Percentiles rank a stretch among this genome's conserved stretches.
These are phyloP conservation scores for Boletus eberwhitei DNA, from an alignment of 768 basidiomycete species.

Conservation along the genomic window DNA sequence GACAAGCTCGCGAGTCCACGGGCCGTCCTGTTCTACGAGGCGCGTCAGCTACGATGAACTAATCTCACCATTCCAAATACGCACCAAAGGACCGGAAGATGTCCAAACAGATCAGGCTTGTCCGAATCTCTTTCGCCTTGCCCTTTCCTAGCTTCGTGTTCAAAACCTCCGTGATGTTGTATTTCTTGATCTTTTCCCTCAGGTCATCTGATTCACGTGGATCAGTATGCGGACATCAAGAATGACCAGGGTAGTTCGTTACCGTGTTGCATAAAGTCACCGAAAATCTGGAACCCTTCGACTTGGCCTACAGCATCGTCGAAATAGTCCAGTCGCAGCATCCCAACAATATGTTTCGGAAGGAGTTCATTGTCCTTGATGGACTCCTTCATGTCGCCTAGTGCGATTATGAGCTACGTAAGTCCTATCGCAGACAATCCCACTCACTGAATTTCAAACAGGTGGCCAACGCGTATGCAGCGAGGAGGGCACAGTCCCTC, in stretches of 20 bases:
- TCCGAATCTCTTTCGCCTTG: constrained; percentile 13
- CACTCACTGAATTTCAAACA: constrained; percentile 19
- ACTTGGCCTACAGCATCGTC: constrained; percentile 23
- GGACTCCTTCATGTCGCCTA: constrained; percentile 14
- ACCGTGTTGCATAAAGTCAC: constrained; percentile 21
- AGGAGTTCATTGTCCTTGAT: constrained; percentile 7
- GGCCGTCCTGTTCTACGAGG: constrained; percentile 5
- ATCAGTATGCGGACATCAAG: not conserved
- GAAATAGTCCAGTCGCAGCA: constrained; percentile 24
- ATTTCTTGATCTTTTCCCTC: constrained; percentile 8
- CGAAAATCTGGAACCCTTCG: constrained; percentile 26
- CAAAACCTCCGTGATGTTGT: constrained; percentile 17
- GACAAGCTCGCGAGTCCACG: constrained; percentile 15
- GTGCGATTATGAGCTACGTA: not conserved
- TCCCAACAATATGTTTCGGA: constrained; percentile 19
- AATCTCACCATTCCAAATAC: not conserved
- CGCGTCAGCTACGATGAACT: not conserved
- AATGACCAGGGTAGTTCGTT: not conserved
- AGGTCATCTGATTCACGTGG: constrained; percentile 6
- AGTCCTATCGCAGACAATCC: not conserved
- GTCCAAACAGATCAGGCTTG: constrained; percentile 23
- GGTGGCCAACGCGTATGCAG: constrained; percentile 18
- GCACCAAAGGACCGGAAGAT: constrained; percentile 21
- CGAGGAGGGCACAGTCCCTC: constrained; percentile 17
- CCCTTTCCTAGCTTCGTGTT: constrained; percentile 15